Evolutionary conservation across 2,329 filamentous ascomycete species (phyloP).

Genomic region (Gliomastix tumulicola): DNA sequence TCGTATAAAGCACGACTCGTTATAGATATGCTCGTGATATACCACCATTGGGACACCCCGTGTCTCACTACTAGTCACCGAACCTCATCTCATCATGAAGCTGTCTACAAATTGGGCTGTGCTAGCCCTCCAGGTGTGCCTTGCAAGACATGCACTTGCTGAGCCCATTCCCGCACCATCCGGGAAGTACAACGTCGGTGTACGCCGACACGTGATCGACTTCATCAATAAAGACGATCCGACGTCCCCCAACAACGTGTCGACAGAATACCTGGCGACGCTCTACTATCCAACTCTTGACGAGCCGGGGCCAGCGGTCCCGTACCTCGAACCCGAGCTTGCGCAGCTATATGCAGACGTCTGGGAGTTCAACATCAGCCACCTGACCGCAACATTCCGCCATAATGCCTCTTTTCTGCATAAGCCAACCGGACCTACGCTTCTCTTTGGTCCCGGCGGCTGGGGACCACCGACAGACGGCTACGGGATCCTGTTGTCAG

Average conservation of each 20-base stretch:
- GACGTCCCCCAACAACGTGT: constrained; percentile 3
- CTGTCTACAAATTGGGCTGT: no score
- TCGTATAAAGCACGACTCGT: no score
- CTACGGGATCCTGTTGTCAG: constrained; percentile 6
- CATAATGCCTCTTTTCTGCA: constrained; percentile 5
- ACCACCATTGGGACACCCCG: no score
- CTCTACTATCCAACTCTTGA: constrained; percentile 8
- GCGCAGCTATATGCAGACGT: constrained; percentile 3
- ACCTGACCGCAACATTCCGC: constrained; percentile 6
- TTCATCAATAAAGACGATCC: constrained; percentile 4
- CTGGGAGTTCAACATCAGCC: constrained; percentile 6
- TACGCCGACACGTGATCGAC: constrained; percentile 2
- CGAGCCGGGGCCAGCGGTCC: neutral
- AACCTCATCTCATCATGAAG: no score
- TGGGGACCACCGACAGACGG: constrained; percentile 7
- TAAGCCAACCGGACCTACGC: constrained; percentile 2
- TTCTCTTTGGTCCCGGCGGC: constrained; percentile 7
- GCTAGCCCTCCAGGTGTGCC: no score
- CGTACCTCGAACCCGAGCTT: constrained; percentile 8
- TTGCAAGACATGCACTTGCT: no score
- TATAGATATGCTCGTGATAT: no score
- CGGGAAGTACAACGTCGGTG: constrained; percentile 5
- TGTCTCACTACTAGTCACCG: no score
- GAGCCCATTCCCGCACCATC: neutral
- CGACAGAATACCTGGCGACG: constrained; percentile 7